These are phyloP conservation scores for Penicillium sp. DNA, from an alignment of 2,329 filamentous ascomycete genomes.

Conservation along the genomic window DNA sequence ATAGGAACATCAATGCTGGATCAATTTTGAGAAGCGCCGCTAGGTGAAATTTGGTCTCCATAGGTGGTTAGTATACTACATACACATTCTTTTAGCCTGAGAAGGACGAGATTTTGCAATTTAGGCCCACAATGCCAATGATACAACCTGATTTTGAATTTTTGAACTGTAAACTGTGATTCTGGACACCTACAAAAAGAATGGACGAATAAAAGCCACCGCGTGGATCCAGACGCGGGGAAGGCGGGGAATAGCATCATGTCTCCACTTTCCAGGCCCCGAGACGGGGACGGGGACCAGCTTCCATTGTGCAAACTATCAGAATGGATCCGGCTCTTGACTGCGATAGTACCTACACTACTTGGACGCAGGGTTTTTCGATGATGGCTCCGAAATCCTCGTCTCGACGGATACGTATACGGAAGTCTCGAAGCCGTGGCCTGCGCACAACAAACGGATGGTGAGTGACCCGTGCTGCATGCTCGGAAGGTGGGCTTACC, in stretches of 20 bases:
- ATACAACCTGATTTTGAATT: no score
- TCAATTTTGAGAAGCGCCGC: background rate
- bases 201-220: background rate
- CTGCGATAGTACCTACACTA: background rate
- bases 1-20: background rate
- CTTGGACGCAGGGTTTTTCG: background rate
- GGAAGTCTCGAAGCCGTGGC: conserved; percentile 16
- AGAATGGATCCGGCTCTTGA: background rate
- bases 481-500: background rate
- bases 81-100: no score
- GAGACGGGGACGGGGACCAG: background rate
- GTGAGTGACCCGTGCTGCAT: conserved; percentile 3
- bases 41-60: background rate
- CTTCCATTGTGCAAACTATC: background rate
- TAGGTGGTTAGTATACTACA: no score
- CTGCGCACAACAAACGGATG: conserved; percentile 18
- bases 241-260: background rate
- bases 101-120: no score
- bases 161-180: no score
- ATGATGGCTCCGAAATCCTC: conserved; percentile 1
- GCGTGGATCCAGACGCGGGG: background rate
- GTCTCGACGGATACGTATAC: conserved; percentile 5
- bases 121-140: no score
- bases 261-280: background rate
- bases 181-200: background rate